phyloP scores from a whole-genome alignment of 331 rosid genomes.

The Stylosanthes scabra region DNA sequence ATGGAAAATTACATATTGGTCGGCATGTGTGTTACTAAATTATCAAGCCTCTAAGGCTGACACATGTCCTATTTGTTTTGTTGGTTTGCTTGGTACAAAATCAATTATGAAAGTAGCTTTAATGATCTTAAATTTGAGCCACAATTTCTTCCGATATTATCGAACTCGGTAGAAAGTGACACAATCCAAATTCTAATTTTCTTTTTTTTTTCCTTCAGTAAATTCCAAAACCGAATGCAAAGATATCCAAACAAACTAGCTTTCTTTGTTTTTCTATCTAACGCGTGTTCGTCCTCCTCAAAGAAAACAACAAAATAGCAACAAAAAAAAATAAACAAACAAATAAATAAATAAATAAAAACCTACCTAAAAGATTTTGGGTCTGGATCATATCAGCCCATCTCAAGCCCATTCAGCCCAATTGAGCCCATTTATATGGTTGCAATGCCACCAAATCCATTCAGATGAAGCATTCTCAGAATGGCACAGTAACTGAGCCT shows the following conservation, averaged over 20 bases:
- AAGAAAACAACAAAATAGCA: not conserved
- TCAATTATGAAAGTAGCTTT: not conserved
- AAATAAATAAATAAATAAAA: too few species aligned
- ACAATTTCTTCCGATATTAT: slow-evolving; percentile 12
- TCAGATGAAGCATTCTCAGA: not conserved
- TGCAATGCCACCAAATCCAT: not conserved
- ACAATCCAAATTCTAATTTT: not conserved
- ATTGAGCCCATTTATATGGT: not conserved
- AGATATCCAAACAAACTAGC: not conserved
- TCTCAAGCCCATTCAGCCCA: not conserved
- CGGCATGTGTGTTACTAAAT: too few species aligned
- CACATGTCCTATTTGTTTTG: too few species aligned
- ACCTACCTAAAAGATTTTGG: not conserved
- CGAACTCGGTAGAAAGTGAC: slow-evolving; percentile 6
- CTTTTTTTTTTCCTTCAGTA: too few species aligned
- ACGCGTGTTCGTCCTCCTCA: not conserved
- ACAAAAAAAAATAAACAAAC: not conserved
- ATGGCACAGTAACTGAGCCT: not conserved
- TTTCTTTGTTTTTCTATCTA: not conserved
- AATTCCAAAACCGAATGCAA: too few species aligned
- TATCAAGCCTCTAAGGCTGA: too few species aligned
- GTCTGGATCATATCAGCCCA: not conserved
- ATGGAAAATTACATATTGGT: too few species aligned
- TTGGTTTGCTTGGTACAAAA: not conserved
- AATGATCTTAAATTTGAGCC: slow-evolving; percentile 4